phyloP scores from a whole-genome alignment of 805 yeast species.

The Saturnispora besseyi region DNA sequence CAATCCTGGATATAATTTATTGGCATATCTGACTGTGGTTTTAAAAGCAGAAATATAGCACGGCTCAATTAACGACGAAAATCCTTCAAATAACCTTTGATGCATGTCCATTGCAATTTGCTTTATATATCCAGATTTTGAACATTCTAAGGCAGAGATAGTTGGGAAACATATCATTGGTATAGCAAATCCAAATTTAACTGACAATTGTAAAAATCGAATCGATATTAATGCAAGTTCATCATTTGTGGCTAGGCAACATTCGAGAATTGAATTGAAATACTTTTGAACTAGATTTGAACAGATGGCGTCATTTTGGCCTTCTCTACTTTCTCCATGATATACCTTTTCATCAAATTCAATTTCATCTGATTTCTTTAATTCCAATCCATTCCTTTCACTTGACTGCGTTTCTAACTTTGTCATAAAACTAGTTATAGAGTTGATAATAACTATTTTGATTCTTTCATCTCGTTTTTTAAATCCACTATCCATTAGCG shows the following conservation, averaged over 20 bases:
- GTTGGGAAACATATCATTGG: conserved; percentile 66
- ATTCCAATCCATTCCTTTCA: conserved; percentile 32
- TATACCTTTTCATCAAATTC: conserved; percentile 41
- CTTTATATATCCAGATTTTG: conserved; percentile 35
- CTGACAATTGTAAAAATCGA: conserved; percentile 44
- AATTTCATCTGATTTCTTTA: conserved; percentile 28
- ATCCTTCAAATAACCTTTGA: conserved; percentile 46
- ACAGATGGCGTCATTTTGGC: conserved; percentile 61
- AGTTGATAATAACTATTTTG: conserved; percentile 45
- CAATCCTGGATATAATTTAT: conserved; percentile 15
- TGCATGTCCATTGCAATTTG: conserved; percentile 46
- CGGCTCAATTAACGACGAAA: conserved; percentile 63
- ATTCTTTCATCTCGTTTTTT: conserved; percentile 30
- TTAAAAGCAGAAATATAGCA: conserved; percentile 56
- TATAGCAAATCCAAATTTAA: conserved; percentile 61
- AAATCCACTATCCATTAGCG: conserved; percentile 45
- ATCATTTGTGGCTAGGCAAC: conserved; percentile 38
- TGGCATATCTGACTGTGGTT: conserved; percentile 40
- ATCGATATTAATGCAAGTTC: conserved; percentile 41
- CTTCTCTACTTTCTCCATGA: conserved; percentile 43
- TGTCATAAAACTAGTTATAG: conserved; percentile 48
- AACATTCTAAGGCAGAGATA: conserved; percentile 58
- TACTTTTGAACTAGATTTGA: conserved; percentile 64
- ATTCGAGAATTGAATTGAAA: conserved; percentile 36
- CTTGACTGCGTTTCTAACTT: conserved; percentile 43